Evolutionary conservation across 2,329 filamentous ascomycete genomes (phyloP), one percentile per base, ranked within the genome.

Genomic region (Didymella keratinophila): DNA sequence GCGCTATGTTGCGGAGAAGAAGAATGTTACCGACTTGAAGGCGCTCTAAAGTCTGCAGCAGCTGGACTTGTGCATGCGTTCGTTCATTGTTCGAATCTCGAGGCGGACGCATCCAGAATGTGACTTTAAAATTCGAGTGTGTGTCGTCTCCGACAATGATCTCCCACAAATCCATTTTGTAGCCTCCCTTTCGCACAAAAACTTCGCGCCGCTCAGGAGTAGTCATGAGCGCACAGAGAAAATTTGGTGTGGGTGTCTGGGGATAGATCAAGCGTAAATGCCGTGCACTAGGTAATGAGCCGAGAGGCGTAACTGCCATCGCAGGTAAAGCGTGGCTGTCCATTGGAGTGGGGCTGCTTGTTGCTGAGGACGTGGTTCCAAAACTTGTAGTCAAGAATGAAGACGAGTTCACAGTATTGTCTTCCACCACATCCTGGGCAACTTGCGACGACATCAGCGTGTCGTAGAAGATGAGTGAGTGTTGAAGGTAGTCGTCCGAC

Each of bases 201-300:
- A 97, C 86, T 2, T 83, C 83, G 23, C 90, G 87, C 1, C 89
- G 83, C 36, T 87, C 83, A 0, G 89, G 83, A 47, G 92, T 83
- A 12, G 89, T 87, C 61, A 96, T 88, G 45, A 97, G 81, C 3
- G 89, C 91, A 11, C 88, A 91, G n/a, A 97, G 84, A 6, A 97
- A 75, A 72, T 93, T 92, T 25, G 93, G 85, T 0, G 92, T 93
- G 72, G 93, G 86, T 0, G 92, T 96, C 71, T 93, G 90, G 0
- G 93, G 93, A 28, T 84, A 81, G 45, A 96, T 89, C 0, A 84
- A 84, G 10, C 82, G 73, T 6, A 97, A 81, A 67, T 90, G 86
- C 2, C 74, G 71, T 0, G 91, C 88, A 20, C 82, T 83, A 0
- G 93, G 93, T 10, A 97, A 80, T 60, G 89, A 85, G 51, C 84